Percentiles rank a stretch among this genome's conserved stretches.
phyloP scores from a whole-genome alignment of 371 early-diverging fungal species.

The Mortierella sp. region DNA sequence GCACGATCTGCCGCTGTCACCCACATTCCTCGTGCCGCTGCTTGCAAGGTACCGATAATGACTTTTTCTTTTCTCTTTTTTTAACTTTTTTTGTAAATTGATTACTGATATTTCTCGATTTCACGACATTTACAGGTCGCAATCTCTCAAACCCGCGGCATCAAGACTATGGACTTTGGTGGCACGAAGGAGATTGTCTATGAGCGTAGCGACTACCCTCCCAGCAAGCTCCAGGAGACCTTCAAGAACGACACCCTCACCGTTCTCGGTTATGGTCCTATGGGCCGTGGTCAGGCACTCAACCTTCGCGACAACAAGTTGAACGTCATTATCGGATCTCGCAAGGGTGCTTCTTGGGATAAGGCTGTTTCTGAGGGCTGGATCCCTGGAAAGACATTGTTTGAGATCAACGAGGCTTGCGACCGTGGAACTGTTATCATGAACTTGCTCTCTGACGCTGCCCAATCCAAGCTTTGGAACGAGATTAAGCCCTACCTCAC shows the following conservation, averaged over 20 bases:
- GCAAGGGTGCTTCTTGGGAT: constrained; percentile 94
- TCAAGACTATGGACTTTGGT: constrained; percentile 96
- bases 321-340: constrained; percentile 95
- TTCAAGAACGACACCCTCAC: constrained; percentile 96
- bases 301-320: constrained; percentile 97
- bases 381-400: constrained; percentile 96
- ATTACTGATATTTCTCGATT: constrained; percentile 11
- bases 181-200: constrained; percentile 93
- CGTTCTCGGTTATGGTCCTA: constrained; percentile 97
- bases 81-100: background rate
- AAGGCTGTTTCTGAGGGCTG: constrained; percentile 96
- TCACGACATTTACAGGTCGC: constrained; percentile 22
- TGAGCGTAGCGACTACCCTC: constrained; percentile 95
- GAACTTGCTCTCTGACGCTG: constrained; percentile 97
- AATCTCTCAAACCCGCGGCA: constrained; percentile 76
- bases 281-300: constrained; percentile 96
- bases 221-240: constrained; percentile 89
- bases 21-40: constrained; percentile 50
- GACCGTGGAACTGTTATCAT: constrained; percentile 93
- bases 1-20: constrained; percentile 51
- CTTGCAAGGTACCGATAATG: constrained; percentile 41
- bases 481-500: constrained; percentile 90
- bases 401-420: constrained; percentile 93
- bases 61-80: background rate
- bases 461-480: constrained; percentile 94